Evolutionary conservation across 768 basidiomycete species (phyloP).

Genomic region (Termitomyces sp.): DNA sequence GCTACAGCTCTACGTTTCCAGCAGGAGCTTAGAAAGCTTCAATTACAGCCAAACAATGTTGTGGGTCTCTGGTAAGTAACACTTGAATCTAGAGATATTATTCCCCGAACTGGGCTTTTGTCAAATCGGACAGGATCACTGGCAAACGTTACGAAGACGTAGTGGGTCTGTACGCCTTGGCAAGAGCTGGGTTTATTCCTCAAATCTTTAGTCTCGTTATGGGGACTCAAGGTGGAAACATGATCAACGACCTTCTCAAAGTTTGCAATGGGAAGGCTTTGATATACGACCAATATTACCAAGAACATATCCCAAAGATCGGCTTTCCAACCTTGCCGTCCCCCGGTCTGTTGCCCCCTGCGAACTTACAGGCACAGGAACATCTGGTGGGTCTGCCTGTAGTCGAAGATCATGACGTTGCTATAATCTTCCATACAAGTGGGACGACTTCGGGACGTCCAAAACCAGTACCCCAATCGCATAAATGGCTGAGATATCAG

Average conservation of each 20-base stretch:
- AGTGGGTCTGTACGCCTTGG: conserved; percentile 3
- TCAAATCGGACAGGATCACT: not conserved
- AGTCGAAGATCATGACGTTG: conserved; percentile 2
- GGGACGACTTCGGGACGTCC: conserved; percentile 9
- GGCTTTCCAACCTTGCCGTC: not conserved
- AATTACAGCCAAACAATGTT: not conserved
- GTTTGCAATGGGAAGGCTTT: conserved; percentile 1
- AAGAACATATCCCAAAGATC: conserved; percentile 1
- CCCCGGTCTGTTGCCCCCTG: not conserved
- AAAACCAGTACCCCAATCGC: conserved; percentile 7
- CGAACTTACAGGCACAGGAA: not conserved
- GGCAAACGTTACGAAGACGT: conserved; percentile 2
- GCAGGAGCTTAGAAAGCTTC: not conserved
- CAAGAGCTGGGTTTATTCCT: conserved; percentile 5
- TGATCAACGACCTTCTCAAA: conserved; percentile 4
- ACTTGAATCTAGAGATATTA: not conserved
- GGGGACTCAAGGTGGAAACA: not conserved
- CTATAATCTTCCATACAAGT: conserved; percentile 11
- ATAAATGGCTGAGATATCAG: conserved; percentile 7
- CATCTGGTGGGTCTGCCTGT: not conserved
- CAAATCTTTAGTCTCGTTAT: conserved; percentile 6
- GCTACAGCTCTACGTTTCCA: not conserved
- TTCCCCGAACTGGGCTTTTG: too few relatives aligned
- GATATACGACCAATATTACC: conserved; percentile 3
- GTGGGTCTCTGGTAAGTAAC: conserved; percentile 6